Evolutionary conservation across 441 rosid species (phyloP).

Genomic region (Populus hybrid): DNA sequence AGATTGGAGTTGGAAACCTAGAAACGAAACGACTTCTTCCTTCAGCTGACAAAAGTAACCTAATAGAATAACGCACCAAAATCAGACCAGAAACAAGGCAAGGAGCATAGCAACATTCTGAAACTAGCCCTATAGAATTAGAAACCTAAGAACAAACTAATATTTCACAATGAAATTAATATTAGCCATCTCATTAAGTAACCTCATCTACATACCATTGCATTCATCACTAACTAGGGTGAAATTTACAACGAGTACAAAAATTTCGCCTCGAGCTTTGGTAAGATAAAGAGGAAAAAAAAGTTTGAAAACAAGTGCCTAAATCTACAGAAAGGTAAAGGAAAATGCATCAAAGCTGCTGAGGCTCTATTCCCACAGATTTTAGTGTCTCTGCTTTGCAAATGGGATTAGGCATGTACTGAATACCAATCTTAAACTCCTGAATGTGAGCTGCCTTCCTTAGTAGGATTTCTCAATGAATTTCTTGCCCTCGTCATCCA

Average conservation of each 20-base stretch:
- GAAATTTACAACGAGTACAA: neutral
- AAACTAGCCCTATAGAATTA: neutral
- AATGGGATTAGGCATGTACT: conserved; percentile 18
- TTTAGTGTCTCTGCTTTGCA: conserved; percentile 38
- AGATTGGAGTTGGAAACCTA: neutral
- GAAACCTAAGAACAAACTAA: neutral
- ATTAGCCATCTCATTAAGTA: neutral
- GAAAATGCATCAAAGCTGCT: neutral
- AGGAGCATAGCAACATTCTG: neutral
- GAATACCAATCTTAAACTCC: conserved; percentile 23
- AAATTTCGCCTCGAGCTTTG: neutral
- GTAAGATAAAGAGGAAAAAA: neutral
- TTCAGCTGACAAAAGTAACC: neutral
- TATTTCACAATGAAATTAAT: too few relatives aligned
- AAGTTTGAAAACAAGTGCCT: neutral
- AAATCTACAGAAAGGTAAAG: neutral
- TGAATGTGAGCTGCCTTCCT: conserved; percentile 56
- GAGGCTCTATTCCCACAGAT: conserved; percentile 45
- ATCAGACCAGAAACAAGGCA: neutral
- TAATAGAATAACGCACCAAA: too few relatives aligned
- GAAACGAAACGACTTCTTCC: neutral
- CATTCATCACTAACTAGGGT: neutral
- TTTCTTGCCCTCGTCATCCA: conserved; percentile 39
- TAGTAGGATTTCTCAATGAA: conserved; percentile 41
- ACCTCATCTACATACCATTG: neutral